A percentile compares a stretch with the other conserved stretches of the same genome.
Conservation (phyloP, 345 rosid species). For the Geranium brycei region DNA sequence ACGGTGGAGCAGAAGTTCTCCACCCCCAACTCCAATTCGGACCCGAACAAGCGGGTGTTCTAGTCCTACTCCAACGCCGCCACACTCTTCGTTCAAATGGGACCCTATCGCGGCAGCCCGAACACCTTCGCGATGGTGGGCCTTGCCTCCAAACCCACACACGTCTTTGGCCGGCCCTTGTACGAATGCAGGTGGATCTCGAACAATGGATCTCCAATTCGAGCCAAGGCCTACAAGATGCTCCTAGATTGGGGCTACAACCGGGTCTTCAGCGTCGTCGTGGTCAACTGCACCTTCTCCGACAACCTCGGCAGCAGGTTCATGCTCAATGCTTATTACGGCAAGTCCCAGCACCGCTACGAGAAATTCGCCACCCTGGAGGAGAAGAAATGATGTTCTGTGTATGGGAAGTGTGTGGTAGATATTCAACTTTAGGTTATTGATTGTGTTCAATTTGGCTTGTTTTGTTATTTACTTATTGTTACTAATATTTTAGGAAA, state of each 20-base stretch:
- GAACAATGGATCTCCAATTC: constrained; percentile 33
- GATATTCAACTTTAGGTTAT: too few relatives aligned
- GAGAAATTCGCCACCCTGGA: constrained; percentile 50
- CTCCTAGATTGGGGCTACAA: constrained; percentile 93
- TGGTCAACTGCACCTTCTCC: constrained; percentile 38
- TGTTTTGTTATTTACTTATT: too few relatives aligned
- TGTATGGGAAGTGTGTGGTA: too few relatives aligned
- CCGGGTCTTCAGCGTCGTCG: constrained; percentile 63
- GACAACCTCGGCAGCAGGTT: constrained; percentile 66
- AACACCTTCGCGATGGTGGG: constrained; percentile 64
- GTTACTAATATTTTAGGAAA: too few relatives aligned
- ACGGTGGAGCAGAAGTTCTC: background rate
- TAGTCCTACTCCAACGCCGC: constrained; percentile 72
- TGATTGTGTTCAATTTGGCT: too few relatives aligned
- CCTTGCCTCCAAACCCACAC: constrained; percentile 74
- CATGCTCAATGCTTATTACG: constrained; percentile 52
- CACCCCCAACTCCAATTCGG: background rate
- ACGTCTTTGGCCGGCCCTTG: constrained; percentile 57
- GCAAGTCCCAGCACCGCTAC: constrained; percentile 29
- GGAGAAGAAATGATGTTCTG: constrained; percentile 14
- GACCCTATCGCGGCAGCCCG: constrained; percentile 79
- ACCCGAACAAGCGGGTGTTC: constrained; percentile 32
- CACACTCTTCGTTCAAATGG: constrained; percentile 69
- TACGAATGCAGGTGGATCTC: constrained; percentile 80
- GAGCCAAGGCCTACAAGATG: constrained; percentile 56